phyloP scores from a whole-genome alignment of 345 rosid genomes.

The Eucalyptus brandiana region DNA sequence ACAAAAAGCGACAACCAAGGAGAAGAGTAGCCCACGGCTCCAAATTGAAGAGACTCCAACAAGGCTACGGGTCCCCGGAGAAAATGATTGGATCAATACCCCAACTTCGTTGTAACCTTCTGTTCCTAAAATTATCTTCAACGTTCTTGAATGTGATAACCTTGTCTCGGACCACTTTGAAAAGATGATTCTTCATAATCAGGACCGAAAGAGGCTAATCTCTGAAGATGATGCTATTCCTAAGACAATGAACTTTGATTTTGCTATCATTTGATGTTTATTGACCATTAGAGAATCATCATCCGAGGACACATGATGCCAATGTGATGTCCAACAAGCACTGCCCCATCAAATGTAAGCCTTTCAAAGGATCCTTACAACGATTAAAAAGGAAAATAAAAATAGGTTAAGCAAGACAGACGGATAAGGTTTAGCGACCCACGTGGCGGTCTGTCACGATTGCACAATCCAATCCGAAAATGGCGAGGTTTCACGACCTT shows the following conservation, averaged over 20 bases:
- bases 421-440: background rate
- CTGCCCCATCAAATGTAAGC: background rate
- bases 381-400: background rate
- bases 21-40: too few species aligned
- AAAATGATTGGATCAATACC: too few species aligned
- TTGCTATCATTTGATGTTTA: background rate
- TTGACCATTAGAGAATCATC: background rate
- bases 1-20: too few species aligned
- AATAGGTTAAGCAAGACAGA: background rate
- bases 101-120: too few species aligned
- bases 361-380: background rate
- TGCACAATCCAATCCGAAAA: background rate
- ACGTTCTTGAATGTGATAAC: rapidly evolving
- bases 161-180: too few species aligned
- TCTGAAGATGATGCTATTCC: background rate
- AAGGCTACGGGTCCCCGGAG: too few species aligned
- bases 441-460: background rate
- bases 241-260: background rate
- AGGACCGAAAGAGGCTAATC: rapidly evolving
- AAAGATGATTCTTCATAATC: too few species aligned
- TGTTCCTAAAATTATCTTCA: too few species aligned
- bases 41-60: too few species aligned
- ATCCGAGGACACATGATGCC: background rate
- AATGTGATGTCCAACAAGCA: background rate
- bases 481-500: background rate